A percentile compares a stretch with the other conserved stretches of the same genome.
Evolutionary conservation across 371 early-diverging fungal species (phyloP).

Genomic region (Circinella minor): DNA sequence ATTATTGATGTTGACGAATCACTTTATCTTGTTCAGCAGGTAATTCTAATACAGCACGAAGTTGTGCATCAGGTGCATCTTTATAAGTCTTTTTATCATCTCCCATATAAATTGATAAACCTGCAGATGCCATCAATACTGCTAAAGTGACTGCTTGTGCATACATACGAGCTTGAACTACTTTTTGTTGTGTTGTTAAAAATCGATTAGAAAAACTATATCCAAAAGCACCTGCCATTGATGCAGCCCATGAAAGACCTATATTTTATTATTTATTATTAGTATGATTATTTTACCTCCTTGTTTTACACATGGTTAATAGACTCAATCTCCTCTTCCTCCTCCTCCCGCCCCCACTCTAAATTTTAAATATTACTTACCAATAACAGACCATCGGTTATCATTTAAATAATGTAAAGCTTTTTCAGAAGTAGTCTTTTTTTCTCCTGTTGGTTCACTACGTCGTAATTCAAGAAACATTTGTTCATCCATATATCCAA

Average conservation of each 20-base stretch:
- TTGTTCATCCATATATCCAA: constrained; percentile 52
- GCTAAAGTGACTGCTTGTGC: constrained; percentile 57
- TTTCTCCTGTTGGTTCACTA: not conserved
- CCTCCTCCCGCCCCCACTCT: not conserved
- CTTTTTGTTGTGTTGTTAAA: constrained; percentile 71
- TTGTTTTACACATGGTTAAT: not conserved
- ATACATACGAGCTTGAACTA: constrained; percentile 82
- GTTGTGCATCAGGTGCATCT: constrained; percentile 45
- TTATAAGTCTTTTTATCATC: constrained; percentile 40
- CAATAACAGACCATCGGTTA: constrained; percentile 59
- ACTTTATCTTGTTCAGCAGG: constrained; percentile 34
- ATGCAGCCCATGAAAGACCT: constrained; percentile 74
- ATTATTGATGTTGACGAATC: constrained; percentile 3
- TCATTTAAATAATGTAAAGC: constrained; percentile 43
- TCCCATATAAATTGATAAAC: constrained; percentile 48
- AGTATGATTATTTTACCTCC: too few relatives aligned
- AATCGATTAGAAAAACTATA: constrained; percentile 72
- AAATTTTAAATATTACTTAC: constrained; percentile 27
- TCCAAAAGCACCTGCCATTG: constrained; percentile 69
- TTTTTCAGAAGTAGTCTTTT: not conserved
- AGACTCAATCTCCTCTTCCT: not conserved
- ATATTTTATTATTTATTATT: not conserved
- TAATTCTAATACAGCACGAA: constrained; percentile 48
- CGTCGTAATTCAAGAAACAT: constrained; percentile 28
- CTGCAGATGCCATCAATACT: constrained; percentile 56